phyloP scores from a whole-genome alignment of 2,329 filamentous ascomycete genomes.

The Aureobasidium lini region DNA sequence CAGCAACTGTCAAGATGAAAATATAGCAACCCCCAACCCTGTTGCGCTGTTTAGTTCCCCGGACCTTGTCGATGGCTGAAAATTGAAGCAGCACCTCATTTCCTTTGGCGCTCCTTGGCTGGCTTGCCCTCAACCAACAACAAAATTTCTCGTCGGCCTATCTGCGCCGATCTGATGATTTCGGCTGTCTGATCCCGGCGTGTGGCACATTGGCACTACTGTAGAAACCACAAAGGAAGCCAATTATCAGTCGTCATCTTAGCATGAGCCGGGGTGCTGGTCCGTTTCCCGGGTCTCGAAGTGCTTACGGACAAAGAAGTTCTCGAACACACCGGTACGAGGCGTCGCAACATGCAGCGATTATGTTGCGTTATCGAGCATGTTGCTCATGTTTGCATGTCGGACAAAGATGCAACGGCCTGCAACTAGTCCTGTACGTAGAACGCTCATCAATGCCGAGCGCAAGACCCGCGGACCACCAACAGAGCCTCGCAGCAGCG shows the following conservation, averaged over 20 bases:
- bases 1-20: background rate
- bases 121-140: conserved; percentile 8
- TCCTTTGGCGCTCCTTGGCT: conserved; percentile 12
- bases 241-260: conserved; percentile 5
- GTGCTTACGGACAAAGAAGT: background rate
- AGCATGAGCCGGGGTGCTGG: background rate
- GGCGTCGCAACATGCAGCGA: background rate
- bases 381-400: background rate
- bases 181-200: conserved; percentile 1
- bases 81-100: background rate
- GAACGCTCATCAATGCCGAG: conserved; percentile 5
- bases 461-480: background rate
- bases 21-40: background rate
- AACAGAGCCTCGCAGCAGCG: conserved; percentile 8
- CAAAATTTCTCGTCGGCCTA: conserved; percentile 6
- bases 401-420: background rate
- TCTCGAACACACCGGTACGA: background rate
- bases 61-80: background rate
- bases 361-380: background rate
- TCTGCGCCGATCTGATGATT: conserved; percentile 8
- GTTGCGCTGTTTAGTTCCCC: background rate
- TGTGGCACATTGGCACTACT: conserved; percentile 2
- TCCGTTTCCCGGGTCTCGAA: background rate
- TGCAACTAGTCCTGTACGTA: conserved; percentile 7
- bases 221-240: background rate